Evolutionary conservation across 2,329 filamentous ascomycete species (phyloP).

Genomic region (Fusarium sp.): DNA sequence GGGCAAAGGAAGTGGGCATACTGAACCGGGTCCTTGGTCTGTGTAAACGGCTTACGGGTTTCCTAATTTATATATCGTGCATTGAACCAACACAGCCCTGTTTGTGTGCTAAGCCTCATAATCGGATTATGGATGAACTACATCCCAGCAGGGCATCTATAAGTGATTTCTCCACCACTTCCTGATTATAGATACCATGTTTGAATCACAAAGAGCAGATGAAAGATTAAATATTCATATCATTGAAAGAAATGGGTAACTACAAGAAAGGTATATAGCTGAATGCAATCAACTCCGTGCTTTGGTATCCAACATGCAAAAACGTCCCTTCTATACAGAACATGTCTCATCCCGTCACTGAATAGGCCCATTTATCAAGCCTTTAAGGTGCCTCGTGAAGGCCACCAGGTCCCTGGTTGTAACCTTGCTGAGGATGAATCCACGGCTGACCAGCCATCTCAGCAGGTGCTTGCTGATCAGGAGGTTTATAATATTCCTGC

Average conservation of each 20-base stretch:
- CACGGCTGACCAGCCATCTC: constrained; percentile 29
- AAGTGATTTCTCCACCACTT: neutral
- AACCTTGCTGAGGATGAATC: constrained; percentile 12
- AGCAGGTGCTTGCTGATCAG: constrained; percentile 9
- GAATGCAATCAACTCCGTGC: constrained; percentile 24
- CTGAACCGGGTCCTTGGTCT: neutral
- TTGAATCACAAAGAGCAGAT: neutral
- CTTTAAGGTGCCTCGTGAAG: constrained; percentile 31
- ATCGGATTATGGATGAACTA: neutral
- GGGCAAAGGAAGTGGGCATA: neutral
- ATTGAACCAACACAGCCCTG: neutral
- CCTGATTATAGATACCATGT: neutral
- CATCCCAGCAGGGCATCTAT: neutral
- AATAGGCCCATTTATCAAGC: neutral
- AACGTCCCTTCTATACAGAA: neutral
- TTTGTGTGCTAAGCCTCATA: neutral
- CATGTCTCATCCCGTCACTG: neutral
- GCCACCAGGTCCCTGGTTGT: constrained; percentile 19
- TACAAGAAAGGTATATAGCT: neutral
- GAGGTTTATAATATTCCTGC: constrained; percentile 29
- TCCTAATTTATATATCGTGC: neutral
- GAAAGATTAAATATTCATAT: neutral
- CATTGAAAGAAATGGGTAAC: constrained; percentile 2
- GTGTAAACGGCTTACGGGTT: neutral
- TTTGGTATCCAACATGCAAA: neutral